Conservation (phyloP, 805 yeast species). For the Phaffomyces opuntiae region DNA sequence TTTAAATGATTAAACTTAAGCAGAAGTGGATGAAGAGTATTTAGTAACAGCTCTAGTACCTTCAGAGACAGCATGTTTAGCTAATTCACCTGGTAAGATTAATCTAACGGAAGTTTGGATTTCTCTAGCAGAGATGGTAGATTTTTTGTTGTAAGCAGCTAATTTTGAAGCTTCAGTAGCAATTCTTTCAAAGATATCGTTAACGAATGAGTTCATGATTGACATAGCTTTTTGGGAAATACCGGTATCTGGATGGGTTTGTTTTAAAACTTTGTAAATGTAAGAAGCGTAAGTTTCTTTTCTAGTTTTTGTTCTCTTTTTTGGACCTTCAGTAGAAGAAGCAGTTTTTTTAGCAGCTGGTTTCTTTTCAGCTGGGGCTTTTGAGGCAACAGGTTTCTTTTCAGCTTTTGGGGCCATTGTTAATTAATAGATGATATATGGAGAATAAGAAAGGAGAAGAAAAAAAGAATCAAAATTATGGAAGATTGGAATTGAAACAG, state of each 20-base stretch:
- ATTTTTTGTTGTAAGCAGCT: constrained; percentile 98
- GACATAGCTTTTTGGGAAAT: constrained; percentile 98
- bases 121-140: constrained; percentile 97
- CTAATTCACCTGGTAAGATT: constrained; percentile 97
- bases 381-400: constrained; percentile 81
- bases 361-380: constrained; percentile 94
- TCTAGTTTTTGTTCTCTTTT: constrained; percentile 93
- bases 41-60: constrained; percentile 98
- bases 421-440: constrained; percentile 6
- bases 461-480: too few relatives aligned
- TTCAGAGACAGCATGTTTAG: constrained; percentile 97
- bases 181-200: constrained; percentile 96
- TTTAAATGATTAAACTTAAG: constrained; percentile 21
- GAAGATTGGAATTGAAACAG: not conserved
- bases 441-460: not conserved
- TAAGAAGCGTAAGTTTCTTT: constrained; percentile 97
- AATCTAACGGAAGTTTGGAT: constrained; percentile 98
- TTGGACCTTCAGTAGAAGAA: constrained; percentile 66
- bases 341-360: constrained; percentile 90
- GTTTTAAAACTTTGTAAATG: constrained; percentile 96
- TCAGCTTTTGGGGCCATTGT: constrained; percentile 56
- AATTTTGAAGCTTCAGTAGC: constrained; percentile 97
- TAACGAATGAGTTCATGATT: constrained; percentile 95
- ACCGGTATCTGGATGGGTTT: constrained; percentile 99
- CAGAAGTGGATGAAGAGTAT: constrained; percentile 64